phyloP scores from a whole-genome alignment of 345 rosid species.

The Brassica incana region DNA sequence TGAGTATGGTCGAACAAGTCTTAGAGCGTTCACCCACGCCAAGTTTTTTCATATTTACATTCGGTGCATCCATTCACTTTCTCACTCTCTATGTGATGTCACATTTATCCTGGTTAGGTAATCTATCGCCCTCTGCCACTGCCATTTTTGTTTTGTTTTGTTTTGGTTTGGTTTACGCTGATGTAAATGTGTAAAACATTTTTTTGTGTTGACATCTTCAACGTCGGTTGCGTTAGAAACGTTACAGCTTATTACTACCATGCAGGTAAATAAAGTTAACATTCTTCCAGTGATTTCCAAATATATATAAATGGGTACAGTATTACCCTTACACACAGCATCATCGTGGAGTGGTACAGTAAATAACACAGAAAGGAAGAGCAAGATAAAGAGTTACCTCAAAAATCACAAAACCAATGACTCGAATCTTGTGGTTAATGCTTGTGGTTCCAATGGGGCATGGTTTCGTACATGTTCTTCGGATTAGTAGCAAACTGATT shows the following conservation, averaged over 20 bases:
- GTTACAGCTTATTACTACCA: neutral
- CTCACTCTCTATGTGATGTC: neutral
- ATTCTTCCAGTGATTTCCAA: constrained; percentile 14
- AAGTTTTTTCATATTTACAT: neutral
- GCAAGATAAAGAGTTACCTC: neutral
- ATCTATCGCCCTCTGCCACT: neutral
- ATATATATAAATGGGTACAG: constrained; percentile 8
- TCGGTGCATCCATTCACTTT: neutral
- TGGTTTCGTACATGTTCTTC: constrained; percentile 19
- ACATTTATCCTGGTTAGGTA: neutral
- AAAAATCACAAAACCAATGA: constrained; percentile 27
- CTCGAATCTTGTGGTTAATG: constrained; percentile 12
- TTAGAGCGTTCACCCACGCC: neutral
- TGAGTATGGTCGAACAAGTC: neutral
- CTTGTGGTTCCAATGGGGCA: constrained; percentile 39
- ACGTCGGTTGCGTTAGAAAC: neutral
- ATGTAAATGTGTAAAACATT: neutral
- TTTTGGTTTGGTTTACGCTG: neutral
- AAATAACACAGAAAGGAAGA: neutral
- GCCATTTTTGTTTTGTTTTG: neutral
- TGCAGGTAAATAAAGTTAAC: neutral
- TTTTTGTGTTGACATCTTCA: neutral
- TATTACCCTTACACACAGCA: neutral
- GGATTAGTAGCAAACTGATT: constrained; percentile 25
- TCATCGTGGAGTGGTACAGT: neutral